These are phyloP conservation scores for Aspergillus sclerotiicarbonarius DNA, from an alignment of 495 filamentous ascomycete genomes.

Conservation along the genomic window DNA sequence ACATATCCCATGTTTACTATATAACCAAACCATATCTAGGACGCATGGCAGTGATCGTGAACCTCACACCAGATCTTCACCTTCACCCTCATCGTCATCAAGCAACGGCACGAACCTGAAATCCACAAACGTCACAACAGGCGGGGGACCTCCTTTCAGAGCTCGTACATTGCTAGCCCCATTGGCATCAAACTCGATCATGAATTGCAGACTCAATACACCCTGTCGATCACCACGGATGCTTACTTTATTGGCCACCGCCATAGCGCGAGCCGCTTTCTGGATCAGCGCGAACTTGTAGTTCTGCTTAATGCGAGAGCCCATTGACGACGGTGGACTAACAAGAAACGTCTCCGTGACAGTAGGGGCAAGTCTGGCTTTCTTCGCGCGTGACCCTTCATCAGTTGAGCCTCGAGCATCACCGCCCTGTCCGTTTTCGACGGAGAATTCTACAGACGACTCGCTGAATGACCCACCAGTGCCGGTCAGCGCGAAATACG, in stretches of 20 bases:
- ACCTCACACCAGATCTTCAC: conserved; percentile 18
- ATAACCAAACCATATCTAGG: neutral
- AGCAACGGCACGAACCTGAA: conserved; percentile 74
- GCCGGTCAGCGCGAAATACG: conserved; percentile 69
- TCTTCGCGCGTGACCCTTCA: conserved; percentile 43
- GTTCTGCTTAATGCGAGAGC: conserved; percentile 37
- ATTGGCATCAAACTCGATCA: conserved; percentile 71
- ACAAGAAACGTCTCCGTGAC: conserved; percentile 52
- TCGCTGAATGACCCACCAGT: conserved; percentile 74
- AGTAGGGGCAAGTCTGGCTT: conserved; percentile 43
- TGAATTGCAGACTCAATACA: conserved; percentile 92
- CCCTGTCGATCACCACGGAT: conserved; percentile 83
- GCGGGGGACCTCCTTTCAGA: neutral
- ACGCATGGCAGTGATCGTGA: neutral
- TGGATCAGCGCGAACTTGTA: conserved; percentile 87
- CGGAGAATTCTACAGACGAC: conserved; percentile 79
- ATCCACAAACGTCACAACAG: conserved; percentile 67
- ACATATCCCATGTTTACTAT: neutral
- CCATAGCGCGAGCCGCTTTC: conserved; percentile 83
- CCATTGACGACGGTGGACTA: conserved; percentile 42
- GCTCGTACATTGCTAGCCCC: conserved; percentile 9
- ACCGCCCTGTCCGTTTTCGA: conserved; percentile 51
- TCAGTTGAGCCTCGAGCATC: conserved; percentile 29
- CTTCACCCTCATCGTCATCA: conserved; percentile 58
- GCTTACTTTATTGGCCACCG: conserved; percentile 85